Evolutionary conservation across 805 yeast species (phyloP), one percentile per base, ranked within the genome.

Genomic region (Sungouiella thailandica): DNA sequence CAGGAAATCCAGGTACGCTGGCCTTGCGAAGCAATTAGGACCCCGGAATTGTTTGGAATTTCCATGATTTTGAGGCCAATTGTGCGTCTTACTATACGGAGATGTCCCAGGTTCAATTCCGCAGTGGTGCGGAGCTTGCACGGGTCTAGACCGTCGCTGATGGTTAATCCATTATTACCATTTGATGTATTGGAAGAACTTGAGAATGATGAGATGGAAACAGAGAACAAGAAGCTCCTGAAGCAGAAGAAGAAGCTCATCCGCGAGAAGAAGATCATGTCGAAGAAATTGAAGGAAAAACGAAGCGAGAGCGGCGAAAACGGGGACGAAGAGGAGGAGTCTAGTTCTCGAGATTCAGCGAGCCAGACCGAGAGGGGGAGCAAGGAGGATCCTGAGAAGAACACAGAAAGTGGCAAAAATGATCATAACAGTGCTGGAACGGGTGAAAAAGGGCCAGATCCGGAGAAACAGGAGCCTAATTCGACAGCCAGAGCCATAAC

Each of bases 131-230:
- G 22, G 9, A 19, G 8, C 9, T 19, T 19, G 8, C 22, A 19
- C 18, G 27, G 15, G 16, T 26, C 13, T 8, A 4, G 25, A 3
- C n/a, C 10, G 26, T 26, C 23, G 8, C 27, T 14, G 16, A 23
- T 28, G 11, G 41, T 67, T 11, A 67, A 66, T 35, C 71, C 72
- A 5, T 41, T 65, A n/a, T 31, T 64, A 7, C 71, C 72, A 3
- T 55, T 67, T 32, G 72, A 65, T 39, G 58, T 68, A 5, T 37
- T 62, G 1, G 71, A 65, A 17, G 61, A 62, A 24, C 35, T 62
- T 9, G 55, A 52, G 19, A 52, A 48, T 28, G 68, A 60, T 6
- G 67, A 60, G 6, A 40, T 49, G 20, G 39, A 44, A 28, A 56
- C 48, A 31, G 43, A 44, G 38, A 56, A 55, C 34, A 49, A 54